Percentiles rank a stretch among this genome's conserved stretches.
Evolutionary conservation across 352 stramenopile species (phyloP).

Genomic region (Globisporangium yorkense): DNA sequence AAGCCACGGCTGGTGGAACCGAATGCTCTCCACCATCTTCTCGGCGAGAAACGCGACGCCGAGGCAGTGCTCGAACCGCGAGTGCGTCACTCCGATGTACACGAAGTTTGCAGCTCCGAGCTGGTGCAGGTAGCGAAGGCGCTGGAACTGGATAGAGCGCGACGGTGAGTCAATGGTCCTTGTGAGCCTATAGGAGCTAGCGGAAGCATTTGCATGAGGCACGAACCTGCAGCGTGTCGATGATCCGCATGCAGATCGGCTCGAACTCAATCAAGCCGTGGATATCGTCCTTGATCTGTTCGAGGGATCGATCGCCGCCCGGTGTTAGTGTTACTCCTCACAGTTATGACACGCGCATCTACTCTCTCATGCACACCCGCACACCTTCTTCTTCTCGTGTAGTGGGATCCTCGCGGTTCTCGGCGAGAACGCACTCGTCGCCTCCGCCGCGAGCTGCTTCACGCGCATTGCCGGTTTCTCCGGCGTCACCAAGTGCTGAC

Average conservation of each 20-base stretch:
- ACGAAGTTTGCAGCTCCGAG: slow-evolving; percentile 88
- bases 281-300: slow-evolving; percentile 75
- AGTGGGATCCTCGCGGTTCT: slow-evolving; percentile 14
- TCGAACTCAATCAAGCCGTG: slow-evolving; percentile 76
- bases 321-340: no score
- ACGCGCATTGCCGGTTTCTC: slow-evolving; percentile 5
- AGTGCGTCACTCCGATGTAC: slow-evolving; percentile 83
- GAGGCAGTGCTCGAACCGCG: slow-evolving; percentile 85
- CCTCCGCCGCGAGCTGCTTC: neutral
- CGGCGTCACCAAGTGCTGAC: slow-evolving; percentile 12
- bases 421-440: slow-evolving; percentile 3
- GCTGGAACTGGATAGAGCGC: slow-evolving; percentile 74
- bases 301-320: neutral
- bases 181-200: neutral
- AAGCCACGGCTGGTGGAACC: slow-evolving; percentile 81
- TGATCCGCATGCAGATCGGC: slow-evolving; percentile 77
- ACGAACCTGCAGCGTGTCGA: slow-evolving; percentile 66
- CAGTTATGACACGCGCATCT: no score
- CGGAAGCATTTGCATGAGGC: no score
- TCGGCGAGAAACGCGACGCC: slow-evolving; percentile 94
- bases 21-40: slow-evolving; percentile 78
- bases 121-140: slow-evolving; percentile 93
- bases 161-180: neutral
- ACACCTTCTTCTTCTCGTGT: slow-evolving; percentile 47
- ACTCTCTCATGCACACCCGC: neutral